A percentile compares a stretch with the other conserved stretches of the same genome.
phyloP scores from a whole-genome alignment of 768 basidiomycete species.

The Mycena belliarum region DNA sequence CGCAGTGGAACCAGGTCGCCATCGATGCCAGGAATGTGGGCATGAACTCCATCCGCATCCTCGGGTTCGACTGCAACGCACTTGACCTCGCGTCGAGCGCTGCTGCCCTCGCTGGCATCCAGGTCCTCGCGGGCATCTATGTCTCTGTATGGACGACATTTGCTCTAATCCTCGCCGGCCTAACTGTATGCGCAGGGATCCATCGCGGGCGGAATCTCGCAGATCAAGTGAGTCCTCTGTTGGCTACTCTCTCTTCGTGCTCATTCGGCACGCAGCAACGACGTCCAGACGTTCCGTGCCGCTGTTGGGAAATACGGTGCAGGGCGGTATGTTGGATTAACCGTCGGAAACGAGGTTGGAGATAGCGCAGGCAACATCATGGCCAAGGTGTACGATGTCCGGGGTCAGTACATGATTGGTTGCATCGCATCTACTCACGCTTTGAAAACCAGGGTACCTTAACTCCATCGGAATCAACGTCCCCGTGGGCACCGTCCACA shows the following conservation, averaged over 20 bases:
- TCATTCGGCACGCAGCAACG: slow-evolving; percentile 24
- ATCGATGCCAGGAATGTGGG: slow-evolving; percentile 31
- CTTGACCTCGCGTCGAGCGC: slow-evolving; percentile 37
- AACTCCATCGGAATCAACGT: slow-evolving; percentile 34
- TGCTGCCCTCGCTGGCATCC: slow-evolving; percentile 31
- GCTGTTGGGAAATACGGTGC: slow-evolving; percentile 35
- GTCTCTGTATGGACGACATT: not conserved
- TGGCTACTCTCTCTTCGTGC: not conserved
- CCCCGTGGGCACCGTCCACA: slow-evolving; percentile 40
- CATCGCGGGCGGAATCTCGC: not conserved
- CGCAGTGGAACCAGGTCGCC: slow-evolving; percentile 37
- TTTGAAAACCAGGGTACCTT: slow-evolving; percentile 28
- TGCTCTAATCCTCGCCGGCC: not conserved
- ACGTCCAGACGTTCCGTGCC: slow-evolving; percentile 28
- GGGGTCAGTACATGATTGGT: slow-evolving; percentile 26
- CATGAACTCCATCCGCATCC: slow-evolving; percentile 36
- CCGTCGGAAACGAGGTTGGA: slow-evolving; percentile 40
- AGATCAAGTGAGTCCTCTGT: not conserved
- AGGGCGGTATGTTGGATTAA: slow-evolving; percentile 35
- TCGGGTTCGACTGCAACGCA: slow-evolving; percentile 40
- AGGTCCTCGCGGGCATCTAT: slow-evolving; percentile 33
- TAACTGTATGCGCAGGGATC: not conserved
- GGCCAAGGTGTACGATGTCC: slow-evolving; percentile 33
- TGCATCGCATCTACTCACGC: not conserved
- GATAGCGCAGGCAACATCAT: slow-evolving; percentile 36